Conservation (phyloP, 139 green algal species). For the Nannochloris sp. region DNA sequence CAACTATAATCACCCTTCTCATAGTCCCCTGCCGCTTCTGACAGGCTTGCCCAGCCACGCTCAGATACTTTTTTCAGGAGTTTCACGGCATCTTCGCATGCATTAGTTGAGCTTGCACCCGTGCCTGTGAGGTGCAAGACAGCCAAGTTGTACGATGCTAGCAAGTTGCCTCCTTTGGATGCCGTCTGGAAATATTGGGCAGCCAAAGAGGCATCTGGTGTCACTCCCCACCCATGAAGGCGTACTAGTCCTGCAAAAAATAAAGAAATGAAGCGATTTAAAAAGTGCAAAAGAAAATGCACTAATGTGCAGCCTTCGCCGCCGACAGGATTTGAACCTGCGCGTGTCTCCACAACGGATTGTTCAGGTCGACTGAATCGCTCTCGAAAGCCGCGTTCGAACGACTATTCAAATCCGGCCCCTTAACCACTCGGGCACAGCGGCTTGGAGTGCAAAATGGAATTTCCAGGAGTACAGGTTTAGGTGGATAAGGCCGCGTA, state of each 20-base stretch:
- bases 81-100: constrained; percentile 6
- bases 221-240: constrained; percentile 42
- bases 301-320: not conserved
- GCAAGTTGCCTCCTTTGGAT: constrained; percentile 47
- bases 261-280: constrained; percentile 9
- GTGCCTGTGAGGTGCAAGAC: constrained; percentile 64
- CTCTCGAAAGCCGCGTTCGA: not conserved
- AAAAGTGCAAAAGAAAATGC: not conserved
- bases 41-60: constrained; percentile 1
- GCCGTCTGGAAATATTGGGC: constrained; percentile 28
- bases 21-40: constrained; percentile 50
- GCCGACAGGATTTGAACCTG: constrained; percentile 45
- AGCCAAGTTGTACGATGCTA: constrained; percentile 86
- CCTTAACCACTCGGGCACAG: constrained; percentile 45
- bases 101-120: constrained; percentile 7
- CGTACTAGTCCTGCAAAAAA: constrained; percentile 77
- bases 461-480: constrained; percentile 3
- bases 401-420: constrained; percentile 30
- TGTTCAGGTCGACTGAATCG: not conserved
- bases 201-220: constrained; percentile 15
- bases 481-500: not conserved
- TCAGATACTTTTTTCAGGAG: not conserved
- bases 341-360: constrained; percentile 38
- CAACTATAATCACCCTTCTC: constrained; percentile 40
- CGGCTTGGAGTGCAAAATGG: not conserved